Base-by-base conservation (phyloP, 2,329 filamentous ascomycete genomes). In the Phialophora tarda region DNA sequence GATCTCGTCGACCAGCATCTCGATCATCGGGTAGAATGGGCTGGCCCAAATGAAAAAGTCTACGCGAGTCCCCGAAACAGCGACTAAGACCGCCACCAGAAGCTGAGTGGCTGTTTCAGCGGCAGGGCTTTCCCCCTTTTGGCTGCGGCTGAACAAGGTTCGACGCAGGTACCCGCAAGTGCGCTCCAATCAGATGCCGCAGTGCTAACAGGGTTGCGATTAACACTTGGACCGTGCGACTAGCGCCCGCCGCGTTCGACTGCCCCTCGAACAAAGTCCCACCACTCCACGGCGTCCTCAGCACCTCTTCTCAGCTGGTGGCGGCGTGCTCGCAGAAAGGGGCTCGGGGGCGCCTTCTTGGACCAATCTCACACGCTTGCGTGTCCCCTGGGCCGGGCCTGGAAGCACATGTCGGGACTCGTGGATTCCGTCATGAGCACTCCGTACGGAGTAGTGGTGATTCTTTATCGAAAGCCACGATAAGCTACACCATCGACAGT, bases 381-480 rank as follows among this genome's bases (percentile, higher is more conserved):
- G 21, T 44, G 38, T 17, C 38, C 38, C 38, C 38, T 44, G 38
- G 38, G 14, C 38, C 2, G 6, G 38, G 38, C 38, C 38, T 44
- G 38, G 38, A 44, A 44, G 38, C 38, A 44, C 38, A 44, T 44
- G 38, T n/a, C 38, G 17, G 17, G 38, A 8, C 12, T 7, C 7
- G 17, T 44, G 4, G 38, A 44, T 44, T 44, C 38, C 38, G 38
- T 44, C 38, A 44, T 44, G 38, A 41, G 32, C 32, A 34, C 32
- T 34, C 32, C 32, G 32, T 34, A 34, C 10, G 32, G 32, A 34
- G 32, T 34, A 34, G 38, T n/a, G 7, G 2, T 44, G 17, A 44
- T n/a, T n/a, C 38, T 44, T n/a, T 44, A 44, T 44, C 38, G 38
- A 44, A 44, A 44, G 38, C 38, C 38, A 44, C 38, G 38, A 44